A percentile compares a stretch with the other conserved stretches of the same genome.
These are phyloP conservation scores for Phaeomoniella chlamydospora DNA, from an alignment of 2,329 filamentous ascomycete species.

Conservation along the genomic window DNA sequence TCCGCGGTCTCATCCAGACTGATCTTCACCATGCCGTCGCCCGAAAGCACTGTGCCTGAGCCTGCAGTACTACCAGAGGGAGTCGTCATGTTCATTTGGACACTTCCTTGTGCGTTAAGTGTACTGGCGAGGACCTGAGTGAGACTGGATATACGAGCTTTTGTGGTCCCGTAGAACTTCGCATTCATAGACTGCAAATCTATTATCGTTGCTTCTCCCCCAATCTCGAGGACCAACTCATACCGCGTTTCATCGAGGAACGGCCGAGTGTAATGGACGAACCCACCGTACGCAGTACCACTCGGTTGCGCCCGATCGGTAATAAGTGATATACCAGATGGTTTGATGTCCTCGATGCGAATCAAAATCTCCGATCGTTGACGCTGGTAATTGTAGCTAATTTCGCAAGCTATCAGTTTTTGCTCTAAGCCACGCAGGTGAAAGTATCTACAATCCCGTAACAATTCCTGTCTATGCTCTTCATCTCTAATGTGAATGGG, in stretches of 20 bases:
- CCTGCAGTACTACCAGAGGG: no score
- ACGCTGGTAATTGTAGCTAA: slow-evolving; percentile 59
- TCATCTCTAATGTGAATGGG: slow-evolving; percentile 63
- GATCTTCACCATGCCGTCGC: no score
- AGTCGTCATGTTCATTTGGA: no score
- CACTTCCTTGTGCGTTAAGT: no score
- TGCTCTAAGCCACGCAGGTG: slow-evolving; percentile 88
- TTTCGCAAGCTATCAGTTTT: slow-evolving; percentile 61
- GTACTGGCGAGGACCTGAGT: slow-evolving; percentile 74
- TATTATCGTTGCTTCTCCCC: slow-evolving; percentile 48
- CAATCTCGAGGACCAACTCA: slow-evolving; percentile 70
- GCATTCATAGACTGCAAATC: slow-evolving; percentile 41
- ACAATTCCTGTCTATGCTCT: slow-evolving; percentile 58
- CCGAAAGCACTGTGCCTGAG: no score
- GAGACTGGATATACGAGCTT: slow-evolving; percentile 55
- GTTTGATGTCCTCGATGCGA: slow-evolving; percentile 73
- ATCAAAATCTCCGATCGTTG: slow-evolving; percentile 62
- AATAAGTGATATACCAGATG: slow-evolving; percentile 61
- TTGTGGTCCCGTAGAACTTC: slow-evolving; percentile 59
- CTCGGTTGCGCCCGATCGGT: slow-evolving; percentile 23
- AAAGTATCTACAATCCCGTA: slow-evolving; percentile 83
- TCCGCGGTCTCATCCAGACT: no score
- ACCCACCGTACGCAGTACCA: slow-evolving; percentile 24
- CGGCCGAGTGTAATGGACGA: slow-evolving; percentile 69
- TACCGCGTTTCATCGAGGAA: slow-evolving; percentile 63